Evolutionary conservation across 148 eudicot species (phyloP), one percentile per base, ranked within the genome.

Genomic region (Rhododendron williamsianum): DNA sequence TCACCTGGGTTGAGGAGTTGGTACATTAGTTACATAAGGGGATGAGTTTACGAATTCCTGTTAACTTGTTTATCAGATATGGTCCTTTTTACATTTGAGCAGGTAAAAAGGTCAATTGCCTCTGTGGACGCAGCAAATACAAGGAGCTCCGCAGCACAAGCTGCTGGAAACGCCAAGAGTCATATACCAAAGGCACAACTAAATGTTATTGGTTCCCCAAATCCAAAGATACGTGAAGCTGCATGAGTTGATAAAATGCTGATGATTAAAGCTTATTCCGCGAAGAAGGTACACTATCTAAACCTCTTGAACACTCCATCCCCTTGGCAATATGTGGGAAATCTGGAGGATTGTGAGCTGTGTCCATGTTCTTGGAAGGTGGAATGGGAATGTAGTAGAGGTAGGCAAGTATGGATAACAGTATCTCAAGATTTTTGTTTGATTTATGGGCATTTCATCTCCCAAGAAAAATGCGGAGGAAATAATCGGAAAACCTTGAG

Each of bases 91-190:
- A 30, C 58, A 27, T 86, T 76, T 73, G 85, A 85, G 82, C 91
- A 95, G 98, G 87, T 95, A 76, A 93, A 88, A 88, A 93, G 85
- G 91, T 92, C 98, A 38, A 84, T 84, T 76, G 54, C 89, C 4
- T 90, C 88, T 71, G 72, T 89, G 85, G 98, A 93, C 69, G 76
- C 46, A 52, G 78, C 78, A 65, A 90, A 79, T 87, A 58, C 86
- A 46, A 92, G 89, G 89, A 89, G 65, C 92, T 87, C 92, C 9
- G 88, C 88, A 49, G 94, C 88, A 74, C 93, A 90, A 84, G 88
- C 90, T 65, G 90, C 89, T 81, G 94, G 91, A 80, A 91, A 87
- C 84, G 71, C 89, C 8, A 92, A 93, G 87, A 91, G 93, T 76
- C 92, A 90, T 88, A 9, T 87, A 80, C 87, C 92, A 65, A 95